phyloP scores from a whole-genome alignment of 768 basidiomycete species.

The Lentinula sp. region DNA sequence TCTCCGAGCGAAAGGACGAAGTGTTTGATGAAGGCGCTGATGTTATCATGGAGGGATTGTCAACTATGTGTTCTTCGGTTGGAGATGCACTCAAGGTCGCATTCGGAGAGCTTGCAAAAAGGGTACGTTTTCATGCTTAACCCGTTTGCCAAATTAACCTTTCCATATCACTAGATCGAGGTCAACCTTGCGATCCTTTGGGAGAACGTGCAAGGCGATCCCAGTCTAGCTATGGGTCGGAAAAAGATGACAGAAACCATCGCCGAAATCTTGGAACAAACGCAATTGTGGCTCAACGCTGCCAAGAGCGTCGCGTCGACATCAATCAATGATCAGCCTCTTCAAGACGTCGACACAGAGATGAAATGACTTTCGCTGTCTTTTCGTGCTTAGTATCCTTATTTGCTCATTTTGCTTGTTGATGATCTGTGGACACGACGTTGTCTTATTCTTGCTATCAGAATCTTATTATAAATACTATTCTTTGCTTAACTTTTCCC shows the following conservation, averaged over 20 bases:
- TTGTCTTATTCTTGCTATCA: not conserved
- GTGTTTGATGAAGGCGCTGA: constrained; percentile 51
- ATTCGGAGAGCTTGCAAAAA: constrained; percentile 46
- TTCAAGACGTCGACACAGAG: not conserved
- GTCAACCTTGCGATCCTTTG: constrained; percentile 55
- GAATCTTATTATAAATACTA: no score
- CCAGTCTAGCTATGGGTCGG: constrained; percentile 34
- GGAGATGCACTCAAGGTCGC: constrained; percentile 41
- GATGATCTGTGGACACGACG: not conserved
- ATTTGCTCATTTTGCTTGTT: not conserved
- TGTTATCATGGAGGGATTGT: constrained; percentile 39
- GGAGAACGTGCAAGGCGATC: constrained; percentile 46
- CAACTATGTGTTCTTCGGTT: constrained; percentile 40
- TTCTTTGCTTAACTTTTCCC: no score
- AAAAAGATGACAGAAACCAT: constrained; percentile 31
- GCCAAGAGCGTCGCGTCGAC: constrained; percentile 10
- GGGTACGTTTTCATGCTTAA: constrained; percentile 29
- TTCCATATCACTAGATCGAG: constrained; percentile 29
- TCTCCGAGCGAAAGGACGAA: constrained; percentile 36
- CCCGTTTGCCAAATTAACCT: not conserved
- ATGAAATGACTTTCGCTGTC: not conserved
- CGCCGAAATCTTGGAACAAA: constrained; percentile 32
- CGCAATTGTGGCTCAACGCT: constrained; percentile 38
- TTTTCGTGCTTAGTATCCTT: not conserved
- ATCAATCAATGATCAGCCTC: not conserved